Conservation (phyloP, 164 flowering plant species). For the Chimonanthus praecox region DNA sequence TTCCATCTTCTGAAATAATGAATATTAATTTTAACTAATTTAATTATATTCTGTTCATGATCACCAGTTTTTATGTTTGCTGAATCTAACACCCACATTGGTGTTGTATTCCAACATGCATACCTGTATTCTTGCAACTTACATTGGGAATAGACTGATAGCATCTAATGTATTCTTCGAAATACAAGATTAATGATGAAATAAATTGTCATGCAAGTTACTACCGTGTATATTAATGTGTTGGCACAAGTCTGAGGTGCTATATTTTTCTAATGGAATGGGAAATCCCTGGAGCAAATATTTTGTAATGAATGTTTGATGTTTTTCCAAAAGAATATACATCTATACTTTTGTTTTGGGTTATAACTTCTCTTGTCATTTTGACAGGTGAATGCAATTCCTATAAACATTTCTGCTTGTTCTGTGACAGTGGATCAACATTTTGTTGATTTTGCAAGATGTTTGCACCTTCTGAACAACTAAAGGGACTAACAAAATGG, state of each 20-base stretch:
- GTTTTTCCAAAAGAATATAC: neutral
- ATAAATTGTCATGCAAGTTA: too few relatives aligned
- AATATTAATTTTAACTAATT: too few relatives aligned
- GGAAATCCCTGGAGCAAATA: too few relatives aligned
- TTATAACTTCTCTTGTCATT: neutral
- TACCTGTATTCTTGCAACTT: too few relatives aligned
- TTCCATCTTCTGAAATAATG: too few relatives aligned
- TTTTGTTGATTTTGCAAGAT: constrained; percentile 39
- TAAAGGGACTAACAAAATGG: constrained; percentile 44
- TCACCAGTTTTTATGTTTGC: too few relatives aligned
- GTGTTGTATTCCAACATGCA: too few relatives aligned
- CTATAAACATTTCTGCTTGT: neutral
- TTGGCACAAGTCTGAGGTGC: neutral
- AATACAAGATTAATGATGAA: neutral
- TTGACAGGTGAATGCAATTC: neutral
- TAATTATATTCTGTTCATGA: too few relatives aligned
- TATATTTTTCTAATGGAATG: neutral
- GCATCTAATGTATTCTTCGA: neutral
- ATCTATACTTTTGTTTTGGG: neutral
- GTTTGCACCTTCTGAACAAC: constrained; percentile 25
- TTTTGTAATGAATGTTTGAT: neutral
- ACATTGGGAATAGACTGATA: too few relatives aligned
- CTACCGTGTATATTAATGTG: neutral
- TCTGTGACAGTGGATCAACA: neutral
- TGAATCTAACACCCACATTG: too few relatives aligned